A percentile compares a stretch with the other conserved stretches of the same genome.
phyloP scores from a whole-genome alignment of 176 grass and related monocot genomes.

The Triticum dicoccoides region DNA sequence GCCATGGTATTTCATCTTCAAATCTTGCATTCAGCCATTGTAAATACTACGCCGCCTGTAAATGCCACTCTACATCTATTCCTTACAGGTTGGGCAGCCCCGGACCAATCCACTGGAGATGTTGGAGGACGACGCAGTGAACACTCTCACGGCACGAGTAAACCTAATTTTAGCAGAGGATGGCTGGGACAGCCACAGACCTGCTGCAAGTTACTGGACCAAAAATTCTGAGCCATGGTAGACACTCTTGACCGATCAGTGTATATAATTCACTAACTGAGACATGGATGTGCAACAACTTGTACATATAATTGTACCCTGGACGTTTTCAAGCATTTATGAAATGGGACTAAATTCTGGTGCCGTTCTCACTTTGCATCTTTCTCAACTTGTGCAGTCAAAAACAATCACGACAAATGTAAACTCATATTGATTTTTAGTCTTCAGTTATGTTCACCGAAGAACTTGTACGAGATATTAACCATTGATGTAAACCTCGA shows the following conservation, averaged over 20 bases:
- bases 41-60: not conserved
- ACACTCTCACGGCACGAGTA: constrained; percentile 42
- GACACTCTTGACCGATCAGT: not conserved
- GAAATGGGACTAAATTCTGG: not conserved
- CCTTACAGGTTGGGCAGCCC: constrained; percentile 34
- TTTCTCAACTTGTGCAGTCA: not conserved
- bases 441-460: not conserved
- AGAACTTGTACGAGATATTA: not conserved
- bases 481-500: no score
- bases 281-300: not conserved
- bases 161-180: constrained; percentile 74
- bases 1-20: constrained; percentile 34
- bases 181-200: constrained; percentile 52
- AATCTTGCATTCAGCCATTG: not conserved
- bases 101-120: constrained; percentile 30
- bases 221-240: constrained; percentile 81
- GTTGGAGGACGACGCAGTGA: constrained; percentile 58
- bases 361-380: not conserved
- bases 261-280: constrained; percentile 12
- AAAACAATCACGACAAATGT: no score
- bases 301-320: constrained; percentile 15
- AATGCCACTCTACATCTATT: not conserved
- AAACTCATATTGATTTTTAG: not conserved
- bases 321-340: not conserved
- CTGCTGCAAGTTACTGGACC: constrained; percentile 56